Conservation (phyloP, 2,329 filamentous ascomycete genomes). For the Sporothrix schenckii region DNA sequence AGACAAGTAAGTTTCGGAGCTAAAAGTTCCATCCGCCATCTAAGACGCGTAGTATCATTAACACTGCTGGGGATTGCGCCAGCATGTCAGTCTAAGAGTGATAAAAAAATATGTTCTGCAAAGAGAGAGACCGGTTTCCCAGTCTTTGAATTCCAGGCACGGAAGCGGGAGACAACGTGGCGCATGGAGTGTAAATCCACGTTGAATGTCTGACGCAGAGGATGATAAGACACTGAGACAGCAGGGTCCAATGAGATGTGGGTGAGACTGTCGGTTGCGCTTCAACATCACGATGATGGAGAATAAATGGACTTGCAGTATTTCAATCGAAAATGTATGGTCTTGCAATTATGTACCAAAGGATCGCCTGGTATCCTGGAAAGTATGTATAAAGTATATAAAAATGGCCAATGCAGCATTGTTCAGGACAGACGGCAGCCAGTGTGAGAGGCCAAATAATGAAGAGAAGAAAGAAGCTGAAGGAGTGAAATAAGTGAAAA, state of each 20-base stretch:
- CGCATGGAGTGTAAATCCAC: neutral
- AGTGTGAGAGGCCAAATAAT: neutral
- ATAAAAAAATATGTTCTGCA: too few relatives aligned
- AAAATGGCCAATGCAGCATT: neutral
- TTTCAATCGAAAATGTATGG: neutral
- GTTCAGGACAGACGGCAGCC: neutral
- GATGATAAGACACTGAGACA: conserved; percentile 1
- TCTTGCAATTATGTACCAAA: conserved; percentile 11
- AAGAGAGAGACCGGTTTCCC: too few relatives aligned
- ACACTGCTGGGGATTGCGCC: too few relatives aligned
- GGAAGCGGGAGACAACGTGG: conserved; percentile 13
- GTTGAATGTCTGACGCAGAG: neutral
- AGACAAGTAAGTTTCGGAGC: neutral
- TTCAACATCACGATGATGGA: neutral
- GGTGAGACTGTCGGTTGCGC: neutral
- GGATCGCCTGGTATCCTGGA: neutral
- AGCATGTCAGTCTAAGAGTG: too few relatives aligned
- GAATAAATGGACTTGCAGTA: neutral
- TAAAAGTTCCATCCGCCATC: neutral
- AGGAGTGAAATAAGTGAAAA: conserved; percentile 5
- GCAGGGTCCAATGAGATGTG: neutral
- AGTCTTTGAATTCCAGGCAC: neutral
- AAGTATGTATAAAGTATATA: conserved; percentile 2
- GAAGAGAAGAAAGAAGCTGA: neutral
- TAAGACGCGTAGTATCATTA: neutral